Conservation (phyloP, 495 filamentous ascomycete species). For the Xylaria acuta region DNA sequence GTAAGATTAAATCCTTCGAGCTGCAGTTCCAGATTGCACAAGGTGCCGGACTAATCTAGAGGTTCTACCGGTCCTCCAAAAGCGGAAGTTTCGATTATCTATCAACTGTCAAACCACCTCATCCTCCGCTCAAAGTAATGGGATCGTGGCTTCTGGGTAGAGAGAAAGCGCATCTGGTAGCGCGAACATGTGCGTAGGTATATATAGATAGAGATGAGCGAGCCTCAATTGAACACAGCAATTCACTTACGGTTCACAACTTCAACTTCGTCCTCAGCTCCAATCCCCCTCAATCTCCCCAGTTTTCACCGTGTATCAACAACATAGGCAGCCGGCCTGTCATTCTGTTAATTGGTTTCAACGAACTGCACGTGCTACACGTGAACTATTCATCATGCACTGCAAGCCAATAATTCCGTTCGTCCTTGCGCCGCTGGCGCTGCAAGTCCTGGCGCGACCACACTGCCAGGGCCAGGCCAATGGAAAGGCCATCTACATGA, state of each 20-base stretch:
- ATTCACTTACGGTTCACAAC: not conserved
- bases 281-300: not conserved
- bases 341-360: not conserved
- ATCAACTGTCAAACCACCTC: conserved; percentile 15
- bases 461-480: not conserved
- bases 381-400: conserved; percentile 1
- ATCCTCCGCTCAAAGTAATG: not conserved
- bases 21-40: not conserved
- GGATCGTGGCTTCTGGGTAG: not conserved
- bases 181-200: not conserved
- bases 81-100: conserved; percentile 20
- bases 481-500: conserved; percentile 58
- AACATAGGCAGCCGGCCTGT: conserved; percentile 13
- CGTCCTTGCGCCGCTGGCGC: conserved; percentile 13
- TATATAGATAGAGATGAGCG: conserved; percentile 1
- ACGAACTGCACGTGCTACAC: not conserved
- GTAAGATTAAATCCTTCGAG: not conserved
- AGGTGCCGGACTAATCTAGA: not conserved
- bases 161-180: not conserved
- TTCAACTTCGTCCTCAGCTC: not conserved
- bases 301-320: not conserved
- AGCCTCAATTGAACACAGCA: not conserved
- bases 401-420: conserved; percentile 11
- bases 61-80: not conserved
- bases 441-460: conserved; percentile 14